Percentiles rank a stretch among this genome's conserved stretches.
These are phyloP conservation scores for Clonostachys rhizophaga DNA, from an alignment of 2,329 filamentous ascomycete genomes.

Conservation along the genomic window DNA sequence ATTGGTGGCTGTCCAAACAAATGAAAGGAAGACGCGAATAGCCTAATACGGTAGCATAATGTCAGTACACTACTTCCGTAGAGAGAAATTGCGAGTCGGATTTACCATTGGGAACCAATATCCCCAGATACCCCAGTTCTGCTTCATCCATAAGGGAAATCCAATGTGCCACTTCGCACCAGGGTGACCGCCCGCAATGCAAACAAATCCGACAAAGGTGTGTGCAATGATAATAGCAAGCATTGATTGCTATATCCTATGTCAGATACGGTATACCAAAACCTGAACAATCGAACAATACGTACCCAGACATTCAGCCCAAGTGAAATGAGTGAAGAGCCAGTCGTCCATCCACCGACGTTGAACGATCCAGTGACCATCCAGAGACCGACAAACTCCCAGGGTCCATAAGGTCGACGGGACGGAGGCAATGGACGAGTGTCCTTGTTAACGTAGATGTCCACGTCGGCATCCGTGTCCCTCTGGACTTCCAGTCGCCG, in stretches of 20 bases:
- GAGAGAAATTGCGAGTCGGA: background rate
- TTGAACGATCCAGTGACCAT: conserved; percentile 24
- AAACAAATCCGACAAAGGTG: conserved; percentile 13
- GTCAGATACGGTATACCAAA: no score
- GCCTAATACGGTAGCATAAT: no score
- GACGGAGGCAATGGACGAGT: conserved; percentile 17
- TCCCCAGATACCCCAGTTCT: conserved; percentile 16
- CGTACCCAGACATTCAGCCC: conserved; percentile 14
- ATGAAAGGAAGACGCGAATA: conserved; percentile 11
- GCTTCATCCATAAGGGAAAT: conserved; percentile 15
- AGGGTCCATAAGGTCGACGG: conserved; percentile 20
- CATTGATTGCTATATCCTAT: conserved; percentile 9
- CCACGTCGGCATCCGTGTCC: conserved; percentile 12
- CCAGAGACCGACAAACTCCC: conserved; percentile 23
- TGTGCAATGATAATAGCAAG: conserved; percentile 15
- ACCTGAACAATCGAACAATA: no score
- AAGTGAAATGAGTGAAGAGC: conserved; percentile 17
- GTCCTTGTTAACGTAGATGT: conserved; percentile 18
- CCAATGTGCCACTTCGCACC: conserved; percentile 19
- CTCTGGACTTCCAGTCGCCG: conserved; percentile 13
- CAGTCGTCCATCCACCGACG: conserved; percentile 23
- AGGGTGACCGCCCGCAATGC: conserved; percentile 14
- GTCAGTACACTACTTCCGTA: no score
- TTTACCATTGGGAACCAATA: conserved; percentile 14
- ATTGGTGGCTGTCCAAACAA: conserved; percentile 16